phyloP scores from a whole-genome alignment of 2,329 filamentous ascomycete species.

The Pyricularia pennisetigena region DNA sequence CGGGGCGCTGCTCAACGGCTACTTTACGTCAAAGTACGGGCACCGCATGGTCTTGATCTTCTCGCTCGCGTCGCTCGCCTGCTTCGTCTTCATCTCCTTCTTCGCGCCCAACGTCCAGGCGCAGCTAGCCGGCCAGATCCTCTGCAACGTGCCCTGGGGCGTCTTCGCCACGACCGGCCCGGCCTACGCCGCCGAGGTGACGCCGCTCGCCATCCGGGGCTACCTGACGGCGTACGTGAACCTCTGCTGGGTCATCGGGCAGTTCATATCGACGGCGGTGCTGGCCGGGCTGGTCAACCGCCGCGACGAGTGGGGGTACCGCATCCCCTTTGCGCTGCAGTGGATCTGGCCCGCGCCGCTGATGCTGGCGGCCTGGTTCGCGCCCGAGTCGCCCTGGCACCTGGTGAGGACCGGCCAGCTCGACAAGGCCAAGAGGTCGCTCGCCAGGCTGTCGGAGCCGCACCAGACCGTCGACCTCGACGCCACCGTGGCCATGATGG shows the following conservation, averaged over 20 bases:
- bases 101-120: slow-evolving; percentile 33
- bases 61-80: slow-evolving; percentile 27
- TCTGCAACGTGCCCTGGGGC: slow-evolving; percentile 29
- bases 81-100: slow-evolving; percentile 37
- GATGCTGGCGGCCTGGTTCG: slow-evolving; percentile 11
- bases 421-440: slow-evolving; percentile 21
- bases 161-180: slow-evolving; percentile 34
- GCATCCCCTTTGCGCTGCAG: slow-evolving; percentile 29
- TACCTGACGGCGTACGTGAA: slow-evolving; percentile 34
- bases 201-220: slow-evolving; percentile 28
- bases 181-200: slow-evolving; percentile 32
- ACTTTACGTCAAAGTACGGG: slow-evolving; percentile 28
- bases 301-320: slow-evolving; percentile 13
- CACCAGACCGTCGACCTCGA: slow-evolving; percentile 23
- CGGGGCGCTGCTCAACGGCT: slow-evolving; percentile 31
- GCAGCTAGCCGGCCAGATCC: slow-evolving; percentile 32
- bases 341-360: slow-evolving; percentile 17
- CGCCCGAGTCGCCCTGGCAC: slow-evolving; percentile 16
- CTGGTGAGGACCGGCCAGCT: slow-evolving; percentile 10
- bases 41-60: slow-evolving; percentile 32
- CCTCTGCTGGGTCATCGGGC: slow-evolving; percentile 29
- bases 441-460: slow-evolving; percentile 20
- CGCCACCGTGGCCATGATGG: slow-evolving; percentile 10
- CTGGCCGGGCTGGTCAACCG: slow-evolving; percentile 13
- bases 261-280: slow-evolving; percentile 15